Conservation (phyloP, 139 green algal genomes). For the Medakamo hakoo region DNA sequence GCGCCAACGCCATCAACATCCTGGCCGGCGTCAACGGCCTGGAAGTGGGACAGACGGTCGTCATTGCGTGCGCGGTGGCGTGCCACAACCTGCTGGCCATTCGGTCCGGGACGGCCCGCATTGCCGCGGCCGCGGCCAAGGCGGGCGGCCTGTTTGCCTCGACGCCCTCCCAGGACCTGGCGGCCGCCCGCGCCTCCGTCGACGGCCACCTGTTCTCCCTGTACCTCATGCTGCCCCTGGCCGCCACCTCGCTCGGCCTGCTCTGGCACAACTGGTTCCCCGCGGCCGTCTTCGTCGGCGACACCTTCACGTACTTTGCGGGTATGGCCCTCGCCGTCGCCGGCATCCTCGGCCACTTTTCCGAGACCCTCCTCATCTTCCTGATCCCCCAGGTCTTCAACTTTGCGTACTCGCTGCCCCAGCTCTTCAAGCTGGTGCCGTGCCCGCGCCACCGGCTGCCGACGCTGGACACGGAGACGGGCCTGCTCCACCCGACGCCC, state of each 20-base stretch:
- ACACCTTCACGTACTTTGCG: conserved; percentile 99
- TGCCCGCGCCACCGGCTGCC: conserved; percentile 89
- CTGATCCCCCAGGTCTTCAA: conserved; percentile 91
- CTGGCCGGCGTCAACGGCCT: conserved; percentile 91
- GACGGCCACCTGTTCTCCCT: conserved; percentile 91
- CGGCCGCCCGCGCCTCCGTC: conserved; percentile 5
- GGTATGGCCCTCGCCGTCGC: conserved; percentile 94
- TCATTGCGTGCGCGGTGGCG: conserved; percentile 74
- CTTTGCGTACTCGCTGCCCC: conserved; percentile 90
- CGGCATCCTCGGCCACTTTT: conserved; percentile 94
- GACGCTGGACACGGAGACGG: conserved; percentile 53
- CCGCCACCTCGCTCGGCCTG: conserved; percentile 62
- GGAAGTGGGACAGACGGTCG: conserved; percentile 86
- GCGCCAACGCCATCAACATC: conserved; percentile 98
- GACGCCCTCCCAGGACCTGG: too few relatives aligned
- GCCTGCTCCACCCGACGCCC: conserved; percentile 50
- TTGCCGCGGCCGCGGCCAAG: conserved; percentile 6
- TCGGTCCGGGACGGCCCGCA: background rate
- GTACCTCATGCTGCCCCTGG: conserved; percentile 80
- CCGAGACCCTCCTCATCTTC: conserved; percentile 93
- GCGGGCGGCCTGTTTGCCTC: conserved; percentile 4
- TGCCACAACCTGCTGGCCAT: conserved; percentile 60
- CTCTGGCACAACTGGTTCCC: conserved; percentile 83
- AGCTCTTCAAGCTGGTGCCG: conserved; percentile 91
- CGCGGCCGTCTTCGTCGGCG: conserved; percentile 72